Conservation (phyloP, 176 grass and related monocot genomes). For the Microstegium vimineum region DNA sequence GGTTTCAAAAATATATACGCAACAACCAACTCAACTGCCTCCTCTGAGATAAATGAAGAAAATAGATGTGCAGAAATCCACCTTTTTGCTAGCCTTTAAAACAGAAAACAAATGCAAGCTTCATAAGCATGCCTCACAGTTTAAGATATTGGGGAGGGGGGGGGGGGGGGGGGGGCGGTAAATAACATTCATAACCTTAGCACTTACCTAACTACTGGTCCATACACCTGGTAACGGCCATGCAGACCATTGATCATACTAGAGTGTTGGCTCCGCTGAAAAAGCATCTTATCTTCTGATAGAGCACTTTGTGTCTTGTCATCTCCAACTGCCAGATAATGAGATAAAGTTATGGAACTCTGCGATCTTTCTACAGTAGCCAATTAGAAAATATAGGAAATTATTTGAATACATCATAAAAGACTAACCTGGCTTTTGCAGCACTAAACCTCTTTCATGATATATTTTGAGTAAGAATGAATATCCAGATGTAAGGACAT, state of each 20-base stretch:
- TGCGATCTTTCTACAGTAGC: not conserved
- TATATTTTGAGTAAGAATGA: slow-evolving; percentile 87
- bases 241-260: slow-evolving; percentile 99
- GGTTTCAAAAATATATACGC: slow-evolving; percentile 91
- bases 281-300: slow-evolving; percentile 76
- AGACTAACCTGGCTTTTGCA: slow-evolving; percentile 67
- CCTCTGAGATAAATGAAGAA: slow-evolving; percentile 85
- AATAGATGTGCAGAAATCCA: slow-evolving; percentile 96
- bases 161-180: too few relatives aligned
- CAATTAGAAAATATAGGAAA: not conserved
- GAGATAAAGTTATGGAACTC: slow-evolving; percentile 26
- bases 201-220: slow-evolving; percentile 78
- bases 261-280: slow-evolving; percentile 80
- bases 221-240: slow-evolving; percentile 72
- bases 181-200: slow-evolving; percentile 9
- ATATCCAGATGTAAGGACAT: slow-evolving; percentile 85
- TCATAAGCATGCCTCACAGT: slow-evolving; percentile 1
- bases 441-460: slow-evolving; percentile 66
- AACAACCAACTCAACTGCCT: slow-evolving; percentile 85
- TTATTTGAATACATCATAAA: not conserved
- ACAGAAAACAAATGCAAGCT: slow-evolving; percentile 31
- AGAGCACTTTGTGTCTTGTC: slow-evolving; percentile 35
- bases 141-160: too few relatives aligned
- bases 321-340: slow-evolving; percentile 47
- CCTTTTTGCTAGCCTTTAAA: slow-evolving; percentile 82